A percentile compares a stretch with the other conserved stretches of the same genome.
Evolutionary conservation across 169 alveolate species (phyloP).

Genomic region (Neospora caninum): DNA sequence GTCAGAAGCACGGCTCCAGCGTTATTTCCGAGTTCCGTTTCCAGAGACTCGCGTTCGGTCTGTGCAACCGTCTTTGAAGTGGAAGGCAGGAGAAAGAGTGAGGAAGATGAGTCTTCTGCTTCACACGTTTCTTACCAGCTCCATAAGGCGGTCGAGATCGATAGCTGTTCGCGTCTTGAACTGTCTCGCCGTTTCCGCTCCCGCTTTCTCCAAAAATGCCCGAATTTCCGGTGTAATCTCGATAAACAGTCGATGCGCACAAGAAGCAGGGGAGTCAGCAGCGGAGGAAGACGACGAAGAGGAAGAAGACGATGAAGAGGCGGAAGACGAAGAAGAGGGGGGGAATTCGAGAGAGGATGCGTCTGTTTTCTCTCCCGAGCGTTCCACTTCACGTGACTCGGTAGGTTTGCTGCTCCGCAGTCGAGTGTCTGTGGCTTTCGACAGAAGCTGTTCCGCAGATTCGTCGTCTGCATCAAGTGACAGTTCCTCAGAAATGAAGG

Average conservation of each 20-base stretch:
- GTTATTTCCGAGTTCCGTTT: no score
- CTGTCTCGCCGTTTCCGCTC: background rate
- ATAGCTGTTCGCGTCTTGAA: background rate
- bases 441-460: background rate
- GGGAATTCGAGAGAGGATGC: background rate
- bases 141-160: constrained; percentile 54
- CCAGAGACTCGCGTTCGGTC: no score
- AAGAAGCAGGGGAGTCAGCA: background rate
- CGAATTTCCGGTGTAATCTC: constrained; percentile 48
- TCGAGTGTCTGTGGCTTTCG: no score
- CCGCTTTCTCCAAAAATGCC: constrained; percentile 18
- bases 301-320: background rate
- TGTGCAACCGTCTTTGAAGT: no score
- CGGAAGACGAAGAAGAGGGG: background rate
- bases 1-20: no score
- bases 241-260: constrained; percentile 49
- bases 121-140: background rate
- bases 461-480: background rate
- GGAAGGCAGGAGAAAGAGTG: no score
- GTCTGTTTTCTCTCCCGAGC: background rate
- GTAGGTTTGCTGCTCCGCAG: background rate
- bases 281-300: background rate
- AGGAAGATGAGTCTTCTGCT: no score
- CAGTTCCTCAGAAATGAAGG: background rate
- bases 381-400: background rate